These are phyloP conservation scores for Stipa capillata DNA, from an alignment of 176 grass and related monocot genomes.

Conservation along the genomic window DNA sequence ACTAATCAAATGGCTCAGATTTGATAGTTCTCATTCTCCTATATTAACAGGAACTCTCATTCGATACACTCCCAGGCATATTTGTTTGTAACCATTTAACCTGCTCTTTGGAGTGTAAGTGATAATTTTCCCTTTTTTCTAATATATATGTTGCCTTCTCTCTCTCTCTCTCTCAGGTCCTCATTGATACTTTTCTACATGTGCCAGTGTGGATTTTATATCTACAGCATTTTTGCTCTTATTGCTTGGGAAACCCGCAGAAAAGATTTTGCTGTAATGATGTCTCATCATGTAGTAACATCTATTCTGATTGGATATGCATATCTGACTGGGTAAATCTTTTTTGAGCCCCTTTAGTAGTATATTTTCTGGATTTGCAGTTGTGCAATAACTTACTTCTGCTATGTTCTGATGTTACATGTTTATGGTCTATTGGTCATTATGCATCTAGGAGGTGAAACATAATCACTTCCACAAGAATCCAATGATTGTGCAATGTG, in stretches of 20 bases:
- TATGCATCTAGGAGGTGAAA: conserved; percentile 6
- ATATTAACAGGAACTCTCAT: neutral
- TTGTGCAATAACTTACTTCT: neutral
- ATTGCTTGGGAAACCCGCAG: conserved; percentile 98
- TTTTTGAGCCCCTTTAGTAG: neutral
- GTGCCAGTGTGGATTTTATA: conserved; percentile 97
- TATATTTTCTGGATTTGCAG: conserved; percentile 17
- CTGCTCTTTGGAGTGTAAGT: conserved; percentile 9
- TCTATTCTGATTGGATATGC: conserved; percentile 84
- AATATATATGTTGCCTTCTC: conserved; percentile 9
- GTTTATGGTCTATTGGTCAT: neutral
- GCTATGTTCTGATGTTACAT: neutral
- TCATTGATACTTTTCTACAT: conserved; percentile 94
- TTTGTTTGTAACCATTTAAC: neutral
- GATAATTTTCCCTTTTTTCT: conserved; percentile 9
- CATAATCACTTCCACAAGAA: neutral
- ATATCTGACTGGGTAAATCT: conserved; percentile 73
- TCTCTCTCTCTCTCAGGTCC: conserved; percentile 25
- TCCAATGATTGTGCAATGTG: neutral
- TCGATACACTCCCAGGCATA: neutral
- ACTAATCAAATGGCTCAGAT: neutral
- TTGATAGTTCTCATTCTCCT: neutral
- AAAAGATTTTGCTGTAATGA: conserved; percentile 98
- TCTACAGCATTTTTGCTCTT: conserved; percentile 93
- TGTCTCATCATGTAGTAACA: conserved; percentile 98